Conservation (phyloP, 805 yeast species). For the Ogataea nitratoaversa region DNA sequence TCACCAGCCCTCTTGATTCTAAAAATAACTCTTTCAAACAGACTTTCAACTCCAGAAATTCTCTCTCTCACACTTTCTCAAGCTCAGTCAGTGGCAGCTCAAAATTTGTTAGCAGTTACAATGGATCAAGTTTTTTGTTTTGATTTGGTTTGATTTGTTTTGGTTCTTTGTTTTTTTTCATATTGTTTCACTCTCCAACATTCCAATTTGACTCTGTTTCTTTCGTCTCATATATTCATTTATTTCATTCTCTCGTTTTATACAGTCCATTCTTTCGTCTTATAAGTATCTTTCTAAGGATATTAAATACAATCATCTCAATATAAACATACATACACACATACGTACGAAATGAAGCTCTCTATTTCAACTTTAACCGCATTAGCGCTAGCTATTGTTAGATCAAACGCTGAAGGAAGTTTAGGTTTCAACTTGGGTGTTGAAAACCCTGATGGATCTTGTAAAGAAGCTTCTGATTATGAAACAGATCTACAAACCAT, state of each 20-base stretch:
- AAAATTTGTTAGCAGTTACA: too few species aligned
- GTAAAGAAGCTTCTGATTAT: slow-evolving; percentile 73
- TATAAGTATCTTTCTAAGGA: too few species aligned
- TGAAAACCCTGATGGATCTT: slow-evolving; percentile 64
- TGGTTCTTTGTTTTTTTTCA: not conserved
- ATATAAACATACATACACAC: not conserved
- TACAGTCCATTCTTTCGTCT: too few species aligned
- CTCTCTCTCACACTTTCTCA: too few species aligned
- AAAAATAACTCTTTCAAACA: not conserved
- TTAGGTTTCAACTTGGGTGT: slow-evolving; percentile 87
- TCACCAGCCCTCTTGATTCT: not conserved
- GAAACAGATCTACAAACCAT: slow-evolving; percentile 60
- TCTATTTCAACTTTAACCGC: slow-evolving; percentile 20
- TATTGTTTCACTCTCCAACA: not conserved
- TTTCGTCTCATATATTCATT: too few species aligned
- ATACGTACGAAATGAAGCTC: slow-evolving; percentile 22
- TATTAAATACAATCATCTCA: not conserved
- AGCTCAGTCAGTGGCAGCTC: too few species aligned
- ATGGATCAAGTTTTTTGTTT: too few species aligned
- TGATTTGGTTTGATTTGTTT: not conserved
- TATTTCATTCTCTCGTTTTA: too few species aligned
- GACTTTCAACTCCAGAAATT: too few species aligned
- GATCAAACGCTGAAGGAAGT: slow-evolving; percentile 23
- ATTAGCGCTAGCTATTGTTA: slow-evolving; percentile 17
- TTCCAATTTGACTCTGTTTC: not conserved